These are phyloP conservation scores for Phragmites australis DNA, from an alignment of 176 grass and related monocot species.

Conservation along the genomic window DNA sequence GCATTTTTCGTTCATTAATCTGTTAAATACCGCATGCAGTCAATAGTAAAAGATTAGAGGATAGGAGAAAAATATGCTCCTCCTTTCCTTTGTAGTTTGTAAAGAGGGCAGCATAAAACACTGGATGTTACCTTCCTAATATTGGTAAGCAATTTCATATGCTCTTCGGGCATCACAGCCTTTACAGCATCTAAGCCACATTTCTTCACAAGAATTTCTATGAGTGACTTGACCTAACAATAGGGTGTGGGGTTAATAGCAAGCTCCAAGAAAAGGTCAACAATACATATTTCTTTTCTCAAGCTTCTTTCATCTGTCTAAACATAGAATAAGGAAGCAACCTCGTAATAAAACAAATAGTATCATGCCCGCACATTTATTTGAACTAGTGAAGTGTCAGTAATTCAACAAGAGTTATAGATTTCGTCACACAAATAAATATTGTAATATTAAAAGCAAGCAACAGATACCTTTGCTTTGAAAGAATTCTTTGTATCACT, in stretches of 20 bases:
- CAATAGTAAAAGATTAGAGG: conserved; percentile 3
- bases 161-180: conserved; percentile 91
- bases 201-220: conserved; percentile 95
- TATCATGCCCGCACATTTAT: not conserved
- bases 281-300: conserved; percentile 17
- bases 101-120: not conserved
- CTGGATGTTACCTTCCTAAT: conserved; percentile 74
- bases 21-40: conserved; percentile 21
- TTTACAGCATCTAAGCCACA: conserved; percentile 96
- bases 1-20: conserved; percentile 82
- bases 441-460: conserved; percentile 34
- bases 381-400: not conserved
- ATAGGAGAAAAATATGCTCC: not conserved
- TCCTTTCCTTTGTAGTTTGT: not conserved
- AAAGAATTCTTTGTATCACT: conserved; percentile 80
- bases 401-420: not conserved
- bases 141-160: conserved; percentile 89
- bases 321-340: not conserved
- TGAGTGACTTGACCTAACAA: conserved; percentile 78
- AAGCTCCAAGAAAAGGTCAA: not conserved
- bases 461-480: conserved; percentile 76
- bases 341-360: not conserved
- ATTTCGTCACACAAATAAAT: not conserved
- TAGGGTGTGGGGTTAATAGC: not conserved
- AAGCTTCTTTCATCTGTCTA: not conserved